A percentile compares a stretch with the other conserved stretches of the same genome.
phyloP scores from a whole-genome alignment of 1,139 yeast genomes.

The Nematodospora anomalae region DNA sequence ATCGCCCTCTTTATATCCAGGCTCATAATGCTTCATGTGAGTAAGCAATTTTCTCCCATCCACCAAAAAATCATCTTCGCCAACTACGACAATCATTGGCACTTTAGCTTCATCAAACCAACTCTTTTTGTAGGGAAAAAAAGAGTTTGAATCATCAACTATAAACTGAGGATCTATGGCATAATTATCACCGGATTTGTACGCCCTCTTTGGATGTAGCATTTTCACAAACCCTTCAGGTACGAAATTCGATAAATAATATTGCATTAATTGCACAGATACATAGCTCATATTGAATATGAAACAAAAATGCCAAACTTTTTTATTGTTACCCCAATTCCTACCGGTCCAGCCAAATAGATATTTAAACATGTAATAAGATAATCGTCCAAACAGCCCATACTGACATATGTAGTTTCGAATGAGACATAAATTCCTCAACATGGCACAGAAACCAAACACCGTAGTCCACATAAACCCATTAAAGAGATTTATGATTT shows the following conservation, averaged over 20 bases:
- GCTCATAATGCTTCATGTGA: constrained; percentile 55
- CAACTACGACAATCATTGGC: constrained; percentile 61
- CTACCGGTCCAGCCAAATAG: constrained; percentile 83
- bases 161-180: constrained; percentile 17
- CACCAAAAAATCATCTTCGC: constrained; percentile 65
- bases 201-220: constrained; percentile 35
- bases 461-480: constrained; percentile 40
- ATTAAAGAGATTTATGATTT: constrained; percentile 50
- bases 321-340: constrained; percentile 63
- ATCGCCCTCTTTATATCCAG: constrained; percentile 36
- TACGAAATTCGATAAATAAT: constrained; percentile 72
- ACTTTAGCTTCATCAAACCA: constrained; percentile 60
- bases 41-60: constrained; percentile 56
- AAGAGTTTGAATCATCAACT: constrained; percentile 45
- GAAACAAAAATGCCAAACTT: constrained; percentile 69
- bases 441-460: constrained; percentile 62
- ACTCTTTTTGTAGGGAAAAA: constrained; percentile 45
- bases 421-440: constrained; percentile 56
- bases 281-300: constrained; percentile 85
- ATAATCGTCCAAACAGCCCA: constrained; percentile 55
- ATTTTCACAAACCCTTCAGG: constrained; percentile 43
- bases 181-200: constrained; percentile 29
- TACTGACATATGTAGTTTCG: constrained; percentile 47
- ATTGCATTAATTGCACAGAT: constrained; percentile 76
- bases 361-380: constrained; percentile 80